A percentile compares a stretch with the other conserved stretches of the same genome.
Evolutionary conservation across 495 filamentous ascomycete species (phyloP).

Genomic region (Annulohypoxylon nitens): DNA sequence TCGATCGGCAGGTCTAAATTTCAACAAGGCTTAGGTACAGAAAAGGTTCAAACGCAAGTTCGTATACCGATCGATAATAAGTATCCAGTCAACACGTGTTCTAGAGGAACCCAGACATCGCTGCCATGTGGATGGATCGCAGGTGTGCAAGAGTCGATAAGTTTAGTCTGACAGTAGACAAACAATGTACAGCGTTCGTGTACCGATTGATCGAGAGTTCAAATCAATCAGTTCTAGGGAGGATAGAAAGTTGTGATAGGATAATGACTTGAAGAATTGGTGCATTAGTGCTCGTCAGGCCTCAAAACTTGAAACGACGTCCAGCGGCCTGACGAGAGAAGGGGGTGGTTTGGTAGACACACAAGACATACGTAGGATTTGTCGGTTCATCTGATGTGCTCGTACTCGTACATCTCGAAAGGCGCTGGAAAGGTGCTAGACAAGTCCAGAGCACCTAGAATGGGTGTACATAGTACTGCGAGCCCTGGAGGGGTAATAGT

Average conservation of each 20-base stretch:
- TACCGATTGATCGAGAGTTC: conserved; percentile 8
- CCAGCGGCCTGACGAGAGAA: conserved; percentile 38
- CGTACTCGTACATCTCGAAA: conserved; percentile 25
- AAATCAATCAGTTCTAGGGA: conserved; percentile 1
- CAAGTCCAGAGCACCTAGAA: not conserved
- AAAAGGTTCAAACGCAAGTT: not conserved
- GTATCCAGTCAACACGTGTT: conserved; percentile 13
- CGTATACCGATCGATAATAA: not conserved
- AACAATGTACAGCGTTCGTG: conserved; percentile 21
- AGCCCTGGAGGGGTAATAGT: conserved; percentile 35
- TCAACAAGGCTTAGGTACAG: not conserved
- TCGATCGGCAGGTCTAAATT: conserved; percentile 21
- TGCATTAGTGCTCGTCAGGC: conserved; percentile 35
- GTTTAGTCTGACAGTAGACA: conserved; percentile 4
- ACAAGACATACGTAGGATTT: conserved; percentile 35
- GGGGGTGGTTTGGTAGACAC: conserved; percentile 33
- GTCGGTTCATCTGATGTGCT: conserved; percentile 5
- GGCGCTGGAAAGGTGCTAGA: conserved; percentile 29
- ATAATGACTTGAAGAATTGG: conserved; percentile 10
- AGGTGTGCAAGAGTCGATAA: conserved; percentile 4
- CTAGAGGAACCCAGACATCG: not conserved
- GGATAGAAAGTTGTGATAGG: conserved; percentile 1
- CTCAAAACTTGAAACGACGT: conserved; percentile 4
- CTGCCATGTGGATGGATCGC: not conserved
- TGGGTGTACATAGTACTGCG: not conserved